A percentile compares a stretch with the other conserved stretches of the same genome.
These are phyloP conservation scores for Ambrosiella beaveri DNA, from an alignment of 2,329 filamentous ascomycete genomes.

Conservation along the genomic window DNA sequence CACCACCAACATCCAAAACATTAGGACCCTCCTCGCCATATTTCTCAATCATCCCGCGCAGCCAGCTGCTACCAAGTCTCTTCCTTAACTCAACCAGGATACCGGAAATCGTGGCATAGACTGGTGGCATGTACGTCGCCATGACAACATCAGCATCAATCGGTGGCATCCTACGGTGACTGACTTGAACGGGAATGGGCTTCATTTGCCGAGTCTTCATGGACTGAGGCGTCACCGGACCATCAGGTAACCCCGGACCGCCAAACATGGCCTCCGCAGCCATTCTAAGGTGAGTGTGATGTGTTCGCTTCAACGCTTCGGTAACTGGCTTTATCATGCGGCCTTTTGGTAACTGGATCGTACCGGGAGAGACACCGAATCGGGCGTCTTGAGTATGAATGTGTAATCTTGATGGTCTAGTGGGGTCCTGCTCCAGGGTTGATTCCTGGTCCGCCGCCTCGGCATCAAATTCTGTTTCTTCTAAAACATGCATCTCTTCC, in stretches of 20 bases:
- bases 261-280: constrained; percentile 62
- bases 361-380: constrained; percentile 55
- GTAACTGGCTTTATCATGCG: constrained; percentile 54
- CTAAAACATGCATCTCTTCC: constrained; percentile 21
- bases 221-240: constrained; percentile 49
- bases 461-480: constrained; percentile 23
- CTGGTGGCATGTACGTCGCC: constrained; percentile 49
- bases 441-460: constrained; percentile 2
- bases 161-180: constrained; percentile 49
- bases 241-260: constrained; percentile 57
- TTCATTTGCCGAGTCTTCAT: constrained; percentile 43
- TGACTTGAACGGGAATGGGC: constrained; percentile 45
- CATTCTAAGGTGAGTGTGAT: constrained; percentile 57
- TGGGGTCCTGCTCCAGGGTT: constrained; percentile 19
- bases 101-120: constrained; percentile 51
- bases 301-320: constrained; percentile 46
- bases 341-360: constrained; percentile 56
- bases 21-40: constrained; percentile 39
- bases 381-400: constrained; percentile 57
- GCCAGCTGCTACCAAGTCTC: constrained; percentile 53
- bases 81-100: constrained; percentile 57
- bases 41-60: constrained; percentile 43
- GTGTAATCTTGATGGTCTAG: constrained; percentile 38
- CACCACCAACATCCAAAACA: constrained; percentile 58
- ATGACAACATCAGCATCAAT: constrained; percentile 62